Base-by-base conservation (phyloP, 768 basidiomycete genomes). In the Macrolepiota albuminosa region DNA sequence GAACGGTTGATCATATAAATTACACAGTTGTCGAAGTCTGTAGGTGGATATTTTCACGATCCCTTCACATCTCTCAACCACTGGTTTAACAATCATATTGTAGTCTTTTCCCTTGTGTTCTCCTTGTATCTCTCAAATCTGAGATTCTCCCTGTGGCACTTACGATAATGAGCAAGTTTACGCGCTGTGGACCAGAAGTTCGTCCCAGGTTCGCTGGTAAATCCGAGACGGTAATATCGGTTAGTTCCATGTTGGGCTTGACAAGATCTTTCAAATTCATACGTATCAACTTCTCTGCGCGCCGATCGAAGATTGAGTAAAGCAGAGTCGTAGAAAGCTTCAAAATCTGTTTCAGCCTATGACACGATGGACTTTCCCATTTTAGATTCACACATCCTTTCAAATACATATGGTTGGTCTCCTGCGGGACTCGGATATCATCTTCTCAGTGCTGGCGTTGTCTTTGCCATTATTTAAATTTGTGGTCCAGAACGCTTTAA, bases 1-100 rank as follows among this genome's bases (percentile, higher is more conserved):
- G 47, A 63, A 42, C 58, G 59, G 42, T 63, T 62, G 10, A 67
- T 67, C 26, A 63, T 67, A 29, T 67, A 40, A 59, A 18, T 4
- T 21, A 36, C n/a, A 33, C 14, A 13, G 4, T 39, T 29, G 29
- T 48, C 47, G 26, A 39, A 14, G 13, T 24, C n/a, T n/a, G 9
- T 49, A 10, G 16, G 6, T n/a, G n/a, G 10, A 50, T n/a, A 21
- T 34, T n/a, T 11, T n/a, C n/a, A 50, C 16, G 21, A 50, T 36
- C 5, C n/a, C n/a, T 50, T 18, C 11, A 34, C n/a, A 51, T 6
- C 6, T 36, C 34, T 51, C 49, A 24, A 21, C 4, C 9, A 51
- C 31, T 21, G 49, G 33, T 51, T 36, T n/a, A 36, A 51, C 11
- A 11, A 51, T 21, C 18, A 36, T 21, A 10, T 13, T 51, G 11